Conservation (phyloP, 441 rosid species). For the Erodium trifolium region DNA sequence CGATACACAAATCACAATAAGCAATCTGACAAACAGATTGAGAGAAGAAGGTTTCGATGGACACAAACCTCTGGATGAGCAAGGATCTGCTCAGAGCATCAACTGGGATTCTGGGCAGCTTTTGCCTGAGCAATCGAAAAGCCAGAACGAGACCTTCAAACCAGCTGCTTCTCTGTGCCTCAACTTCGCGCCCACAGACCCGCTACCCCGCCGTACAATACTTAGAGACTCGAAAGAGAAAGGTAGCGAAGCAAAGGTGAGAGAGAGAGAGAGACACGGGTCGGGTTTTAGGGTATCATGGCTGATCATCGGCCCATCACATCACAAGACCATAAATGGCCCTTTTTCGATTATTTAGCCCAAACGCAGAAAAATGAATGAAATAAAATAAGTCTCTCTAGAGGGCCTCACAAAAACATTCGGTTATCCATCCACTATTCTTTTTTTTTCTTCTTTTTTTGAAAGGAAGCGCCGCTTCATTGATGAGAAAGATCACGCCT, state of each 20-base stretch:
- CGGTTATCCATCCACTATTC: no score
- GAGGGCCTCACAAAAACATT: neutral
- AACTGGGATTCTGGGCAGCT: slow-evolving; percentile 6
- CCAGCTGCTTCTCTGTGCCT: neutral
- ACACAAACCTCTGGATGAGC: slow-evolving; percentile 22
- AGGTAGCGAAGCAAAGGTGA: neutral
- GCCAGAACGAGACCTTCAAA: slow-evolving; percentile 23
- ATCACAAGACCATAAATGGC: no score
- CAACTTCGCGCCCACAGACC: neutral
- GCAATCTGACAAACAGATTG: neutral
- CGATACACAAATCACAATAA: neutral
- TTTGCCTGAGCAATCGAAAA: slow-evolving; percentile 15
- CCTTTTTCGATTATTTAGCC: no score
- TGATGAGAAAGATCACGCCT: no score
- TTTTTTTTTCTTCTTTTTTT: no score
- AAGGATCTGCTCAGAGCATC: slow-evolving; percentile 17
- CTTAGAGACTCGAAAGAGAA: neutral
- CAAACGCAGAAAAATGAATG: no score
- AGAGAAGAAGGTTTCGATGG: neutral
- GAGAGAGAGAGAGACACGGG: neutral
- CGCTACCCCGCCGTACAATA: neutral
- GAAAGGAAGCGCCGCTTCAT: no score
- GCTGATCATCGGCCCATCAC: no score
- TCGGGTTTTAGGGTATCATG: no score
- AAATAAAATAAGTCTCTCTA: neutral